A percentile compares a stretch with the other conserved stretches of the same genome.
Evolutionary conservation across 169 alveolate species (phyloP).

Genomic region (Cryptosporidium felis): DNA sequence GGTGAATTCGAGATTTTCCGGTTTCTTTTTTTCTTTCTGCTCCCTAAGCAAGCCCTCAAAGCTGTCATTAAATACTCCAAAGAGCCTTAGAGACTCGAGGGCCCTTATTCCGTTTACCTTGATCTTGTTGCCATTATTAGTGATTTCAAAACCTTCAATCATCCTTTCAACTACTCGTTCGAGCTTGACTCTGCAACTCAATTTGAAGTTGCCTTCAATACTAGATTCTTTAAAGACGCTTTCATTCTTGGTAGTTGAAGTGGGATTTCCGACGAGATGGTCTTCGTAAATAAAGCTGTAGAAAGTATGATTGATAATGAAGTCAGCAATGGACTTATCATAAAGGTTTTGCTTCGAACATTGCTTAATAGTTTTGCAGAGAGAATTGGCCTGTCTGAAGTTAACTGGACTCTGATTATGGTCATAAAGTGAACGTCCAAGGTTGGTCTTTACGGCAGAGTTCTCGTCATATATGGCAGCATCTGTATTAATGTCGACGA

Average conservation of each 20-base stretch:
- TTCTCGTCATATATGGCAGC: conserved; percentile 26
- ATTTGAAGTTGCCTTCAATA: background rate
- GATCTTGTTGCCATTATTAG: background rate
- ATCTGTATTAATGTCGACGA: conserved; percentile 17
- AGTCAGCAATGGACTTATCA: background rate
- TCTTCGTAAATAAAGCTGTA: conserved; percentile 21
- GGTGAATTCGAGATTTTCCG: background rate
- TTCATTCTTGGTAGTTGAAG: background rate
- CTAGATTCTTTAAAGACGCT: background rate
- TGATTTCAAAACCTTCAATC: conserved; percentile 20
- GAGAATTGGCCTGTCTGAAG: background rate
- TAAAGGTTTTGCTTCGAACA: background rate
- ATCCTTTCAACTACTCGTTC: conserved; percentile 27
- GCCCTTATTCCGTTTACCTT: conserved; percentile 24
- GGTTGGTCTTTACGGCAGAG: conserved; percentile 8
- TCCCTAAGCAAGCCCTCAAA: background rate
- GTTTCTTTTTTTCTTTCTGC: background rate
- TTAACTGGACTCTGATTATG: conserved; percentile 30
- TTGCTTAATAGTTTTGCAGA: conserved; percentile 2
- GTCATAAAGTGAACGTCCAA: conserved; percentile 5
- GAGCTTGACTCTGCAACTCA: background rate
- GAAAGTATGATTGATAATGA: background rate
- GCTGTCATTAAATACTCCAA: conserved; percentile 51
- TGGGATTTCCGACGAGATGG: conserved; percentile 25
- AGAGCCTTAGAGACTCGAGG: conserved; percentile 40